A percentile compares a stretch with the other conserved stretches of the same genome.
phyloP scores from a whole-genome alignment of 2,329 filamentous ascomycete species.

The Trichophyton schoenleinii region DNA sequence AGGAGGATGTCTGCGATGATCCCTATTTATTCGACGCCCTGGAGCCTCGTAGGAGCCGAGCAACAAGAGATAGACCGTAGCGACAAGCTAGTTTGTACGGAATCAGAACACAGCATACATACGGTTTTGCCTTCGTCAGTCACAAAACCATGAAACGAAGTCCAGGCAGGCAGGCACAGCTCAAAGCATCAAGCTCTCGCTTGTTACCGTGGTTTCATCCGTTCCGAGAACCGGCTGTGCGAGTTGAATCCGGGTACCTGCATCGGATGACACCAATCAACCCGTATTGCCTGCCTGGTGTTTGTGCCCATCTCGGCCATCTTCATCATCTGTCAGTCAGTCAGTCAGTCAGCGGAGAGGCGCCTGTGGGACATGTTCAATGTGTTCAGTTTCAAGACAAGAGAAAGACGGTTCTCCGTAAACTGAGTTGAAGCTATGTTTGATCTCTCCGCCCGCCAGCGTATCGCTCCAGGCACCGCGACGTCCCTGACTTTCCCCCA shows the following conservation, averaged over 20 bases:
- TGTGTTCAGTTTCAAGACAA: too few relatives aligned
- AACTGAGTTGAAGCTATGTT: background rate
- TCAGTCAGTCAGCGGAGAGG: too few relatives aligned
- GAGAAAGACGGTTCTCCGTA: background rate
- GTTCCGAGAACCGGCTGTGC: background rate
- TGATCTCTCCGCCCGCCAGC: background rate
- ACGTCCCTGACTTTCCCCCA: conserved; percentile 1
- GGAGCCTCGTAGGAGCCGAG: background rate
- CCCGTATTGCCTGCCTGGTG: background rate
- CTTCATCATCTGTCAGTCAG: background rate
- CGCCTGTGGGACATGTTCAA: too few relatives aligned
- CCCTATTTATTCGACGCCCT: background rate
- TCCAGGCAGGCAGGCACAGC: background rate
- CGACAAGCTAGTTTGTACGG: background rate
- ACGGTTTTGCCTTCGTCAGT: background rate
- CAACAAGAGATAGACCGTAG: background rate
- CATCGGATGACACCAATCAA: background rate
- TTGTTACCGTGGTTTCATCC: background rate
- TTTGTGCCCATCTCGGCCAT: background rate
- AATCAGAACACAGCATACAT: background rate
- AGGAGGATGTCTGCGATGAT: background rate
- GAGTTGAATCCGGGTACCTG: background rate
- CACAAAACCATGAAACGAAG: background rate
- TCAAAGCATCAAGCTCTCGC: background rate
- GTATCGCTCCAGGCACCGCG: background rate